phyloP scores from a whole-genome alignment of 164 flowering plant genomes.

The Annona squamosa region DNA sequence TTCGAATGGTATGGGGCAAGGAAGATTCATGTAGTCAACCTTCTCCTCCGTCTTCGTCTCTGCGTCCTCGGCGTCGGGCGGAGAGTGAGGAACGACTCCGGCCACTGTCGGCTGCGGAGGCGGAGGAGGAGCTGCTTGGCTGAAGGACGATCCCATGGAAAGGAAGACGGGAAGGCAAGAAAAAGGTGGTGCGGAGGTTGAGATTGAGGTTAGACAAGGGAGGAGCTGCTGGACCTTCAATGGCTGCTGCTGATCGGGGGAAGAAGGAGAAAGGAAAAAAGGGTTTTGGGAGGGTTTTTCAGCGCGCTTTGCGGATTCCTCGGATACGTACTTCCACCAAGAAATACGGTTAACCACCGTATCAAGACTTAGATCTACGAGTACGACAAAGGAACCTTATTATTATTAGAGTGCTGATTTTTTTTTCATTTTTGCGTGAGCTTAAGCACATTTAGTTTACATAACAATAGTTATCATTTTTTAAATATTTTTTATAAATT shows the following conservation, averaged over 20 bases:
- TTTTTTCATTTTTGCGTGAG: too few species aligned
- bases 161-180: not conserved
- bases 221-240: not conserved
- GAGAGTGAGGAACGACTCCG: not conserved
- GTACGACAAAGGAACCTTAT: too few species aligned
- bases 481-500: too few species aligned
- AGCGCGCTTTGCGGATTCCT: not conserved
- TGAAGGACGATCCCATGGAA: conserved; percentile 9
- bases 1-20: conserved; percentile 82
- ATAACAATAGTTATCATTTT: too few species aligned
- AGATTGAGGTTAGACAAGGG: too few species aligned
- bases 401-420: too few species aligned
- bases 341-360: too few species aligned
- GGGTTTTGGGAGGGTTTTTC: not conserved
- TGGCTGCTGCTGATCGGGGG: not conserved
- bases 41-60: conserved; percentile 11
- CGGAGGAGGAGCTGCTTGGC: conserved; percentile 10
- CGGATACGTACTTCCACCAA: too few species aligned
- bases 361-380: too few species aligned
- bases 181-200: too few species aligned
- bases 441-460: too few species aligned
- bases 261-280: not conserved
- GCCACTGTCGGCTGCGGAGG: not conserved
- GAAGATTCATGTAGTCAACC: conserved; percentile 65
- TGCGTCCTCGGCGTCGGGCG: not conserved